A percentile compares a stretch with the other conserved stretches of the same genome.
These are phyloP conservation scores for Vitis riparia DNA, from an alignment of 164 flowering plant species.

Conservation along the genomic window DNA sequence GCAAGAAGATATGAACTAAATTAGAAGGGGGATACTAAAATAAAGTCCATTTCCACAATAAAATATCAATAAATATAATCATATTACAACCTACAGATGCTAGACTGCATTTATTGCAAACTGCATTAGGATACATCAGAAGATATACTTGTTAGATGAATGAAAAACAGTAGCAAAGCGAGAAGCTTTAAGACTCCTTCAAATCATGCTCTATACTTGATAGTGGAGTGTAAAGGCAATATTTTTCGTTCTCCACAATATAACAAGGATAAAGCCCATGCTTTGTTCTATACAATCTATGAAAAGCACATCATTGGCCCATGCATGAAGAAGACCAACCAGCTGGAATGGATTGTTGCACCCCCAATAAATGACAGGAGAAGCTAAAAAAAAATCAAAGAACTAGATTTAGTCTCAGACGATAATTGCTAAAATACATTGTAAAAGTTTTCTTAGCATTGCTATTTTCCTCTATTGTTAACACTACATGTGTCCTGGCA, in stretches of 20 bases:
- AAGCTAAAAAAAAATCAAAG: no score
- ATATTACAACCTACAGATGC: not conserved
- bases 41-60: not conserved
- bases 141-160: not conserved
- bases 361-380: no score
- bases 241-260: not conserved
- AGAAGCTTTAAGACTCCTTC: not conserved
- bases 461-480: no score
- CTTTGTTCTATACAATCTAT: no score
- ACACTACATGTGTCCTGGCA: no score
- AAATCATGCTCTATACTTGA: not conserved
- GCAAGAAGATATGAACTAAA: conserved; percentile 15
- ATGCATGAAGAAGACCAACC: no score
- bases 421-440: no score
- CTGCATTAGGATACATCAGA: not conserved
- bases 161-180: not conserved
- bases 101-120: not conserved
- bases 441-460: no score
- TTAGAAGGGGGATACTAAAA: not conserved
- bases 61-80: not conserved
- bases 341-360: no score
- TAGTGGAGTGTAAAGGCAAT: not conserved
- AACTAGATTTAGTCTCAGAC: no score
- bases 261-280: not conserved
- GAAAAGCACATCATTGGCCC: no score